Conservation (phyloP, 2,329 filamentous ascomycete genomes). For the Penicillium sp. region DNA sequence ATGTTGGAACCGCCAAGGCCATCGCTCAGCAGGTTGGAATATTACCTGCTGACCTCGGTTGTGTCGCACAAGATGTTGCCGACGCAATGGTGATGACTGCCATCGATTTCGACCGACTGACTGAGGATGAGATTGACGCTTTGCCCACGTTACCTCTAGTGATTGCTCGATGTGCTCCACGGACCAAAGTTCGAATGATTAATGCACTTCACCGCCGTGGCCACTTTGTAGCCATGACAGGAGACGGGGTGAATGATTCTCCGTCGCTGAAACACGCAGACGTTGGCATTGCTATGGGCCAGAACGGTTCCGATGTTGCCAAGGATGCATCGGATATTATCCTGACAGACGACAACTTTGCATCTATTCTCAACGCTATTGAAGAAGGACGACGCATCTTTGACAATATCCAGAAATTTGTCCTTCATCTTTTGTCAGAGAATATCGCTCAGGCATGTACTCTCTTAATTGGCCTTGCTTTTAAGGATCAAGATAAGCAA, state of each 20-base stretch:
- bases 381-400: constrained; percentile 82
- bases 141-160: constrained; percentile 51
- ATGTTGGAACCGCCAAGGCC: constrained; percentile 71
- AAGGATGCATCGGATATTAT: constrained; percentile 65
- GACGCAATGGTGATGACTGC: constrained; percentile 69
- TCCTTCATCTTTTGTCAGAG: constrained; percentile 71
- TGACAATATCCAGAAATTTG: constrained; percentile 86
- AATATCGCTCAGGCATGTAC: constrained; percentile 82
- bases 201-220: constrained; percentile 74
- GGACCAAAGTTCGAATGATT: constrained; percentile 88
- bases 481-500: constrained; percentile 65
- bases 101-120: constrained; percentile 72
- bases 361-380: constrained; percentile 77
- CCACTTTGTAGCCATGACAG: constrained; percentile 71
- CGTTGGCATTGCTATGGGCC: constrained; percentile 84
- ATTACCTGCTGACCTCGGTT: constrained; percentile 59
- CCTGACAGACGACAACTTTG: constrained; percentile 79
- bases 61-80: constrained; percentile 53
- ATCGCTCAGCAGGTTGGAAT: constrained; percentile 78
- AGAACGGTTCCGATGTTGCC: constrained; percentile 76
- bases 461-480: constrained; percentile 72
- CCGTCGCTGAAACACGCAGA: constrained; percentile 77
- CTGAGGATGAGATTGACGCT: constrained; percentile 53
- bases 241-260: constrained; percentile 84
- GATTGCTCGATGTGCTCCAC: constrained; percentile 57